These are phyloP conservation scores for Zhuliangozyma blackwelliae DNA, from an alignment of 1,139 yeast species.

Conservation along the genomic window DNA sequence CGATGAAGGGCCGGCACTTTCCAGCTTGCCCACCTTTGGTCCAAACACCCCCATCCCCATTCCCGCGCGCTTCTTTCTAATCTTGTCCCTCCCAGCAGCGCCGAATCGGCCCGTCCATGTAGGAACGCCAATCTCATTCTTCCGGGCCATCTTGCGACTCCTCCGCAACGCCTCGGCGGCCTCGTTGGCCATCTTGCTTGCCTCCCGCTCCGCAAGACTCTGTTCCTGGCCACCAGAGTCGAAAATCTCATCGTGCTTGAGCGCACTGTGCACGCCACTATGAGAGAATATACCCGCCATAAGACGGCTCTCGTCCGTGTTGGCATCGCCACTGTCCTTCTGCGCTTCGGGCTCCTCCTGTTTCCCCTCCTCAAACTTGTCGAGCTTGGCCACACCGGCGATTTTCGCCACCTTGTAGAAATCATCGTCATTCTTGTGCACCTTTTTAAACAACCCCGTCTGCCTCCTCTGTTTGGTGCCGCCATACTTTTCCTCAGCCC, in stretches of 20 bases:
- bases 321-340: conserved; percentile 5
- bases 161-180: conserved; percentile 71
- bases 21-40: conserved; percentile 14
- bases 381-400: conserved; percentile 53
- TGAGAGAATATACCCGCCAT: conserved; percentile 73
- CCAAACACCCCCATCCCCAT: conserved; percentile 21
- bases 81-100: no score
- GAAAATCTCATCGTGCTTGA: conserved; percentile 77
- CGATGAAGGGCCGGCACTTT: conserved; percentile 13
- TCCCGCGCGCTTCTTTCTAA: conserved; percentile 50
- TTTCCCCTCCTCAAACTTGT: conserved; percentile 34
- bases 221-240: conserved; percentile 43
- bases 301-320: conserved; percentile 48
- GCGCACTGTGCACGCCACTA: conserved; percentile 70
- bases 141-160: conserved; percentile 63
- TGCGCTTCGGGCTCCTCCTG: conserved; percentile 32
- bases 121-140: conserved; percentile 73
- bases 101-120: conserved; percentile 98
- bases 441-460: conserved; percentile 17
- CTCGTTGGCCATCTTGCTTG: conserved; percentile 66
- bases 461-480: conserved; percentile 25
- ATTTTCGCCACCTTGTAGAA: conserved; percentile 49
- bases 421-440: conserved; percentile 49
- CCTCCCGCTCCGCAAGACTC: conserved; percentile 68
- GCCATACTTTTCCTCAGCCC: conserved; percentile 41